These are phyloP conservation scores for Aspergillus bombycis DNA, from an alignment of 2,329 filamentous ascomycete genomes.

Conservation along the genomic window DNA sequence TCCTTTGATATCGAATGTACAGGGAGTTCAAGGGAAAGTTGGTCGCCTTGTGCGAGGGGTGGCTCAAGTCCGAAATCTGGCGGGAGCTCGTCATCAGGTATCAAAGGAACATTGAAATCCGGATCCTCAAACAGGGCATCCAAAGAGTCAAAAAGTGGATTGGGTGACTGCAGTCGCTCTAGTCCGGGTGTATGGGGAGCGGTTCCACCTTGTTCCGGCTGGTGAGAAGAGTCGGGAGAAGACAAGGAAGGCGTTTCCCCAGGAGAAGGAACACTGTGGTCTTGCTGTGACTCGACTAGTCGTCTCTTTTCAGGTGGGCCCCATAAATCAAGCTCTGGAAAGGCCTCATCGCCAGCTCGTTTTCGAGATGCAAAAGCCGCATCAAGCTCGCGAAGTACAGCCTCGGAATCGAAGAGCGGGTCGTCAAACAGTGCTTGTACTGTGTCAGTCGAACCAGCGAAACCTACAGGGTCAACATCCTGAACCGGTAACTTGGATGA, in stretches of 20 bases:
- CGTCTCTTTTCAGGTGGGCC: constrained; percentile 24
- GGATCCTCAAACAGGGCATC: constrained; percentile 25
- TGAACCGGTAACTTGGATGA: neutral
- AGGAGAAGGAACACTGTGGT: constrained; percentile 13
- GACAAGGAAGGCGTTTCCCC: constrained; percentile 25
- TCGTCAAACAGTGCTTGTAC: constrained; percentile 19
- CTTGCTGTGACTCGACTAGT: constrained; percentile 11
- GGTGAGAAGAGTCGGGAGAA: constrained; percentile 23
- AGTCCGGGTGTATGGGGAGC: constrained; percentile 21
- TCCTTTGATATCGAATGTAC: neutral
- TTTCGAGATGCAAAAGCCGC: constrained; percentile 24
- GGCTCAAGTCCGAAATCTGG: neutral
- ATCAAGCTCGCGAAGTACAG: constrained; percentile 23
- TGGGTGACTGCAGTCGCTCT: constrained; percentile 20
- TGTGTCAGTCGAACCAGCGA: neutral
- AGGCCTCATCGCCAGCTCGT: constrained; percentile 27
- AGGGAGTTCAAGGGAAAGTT: neutral
- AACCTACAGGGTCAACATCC: constrained; percentile 1
- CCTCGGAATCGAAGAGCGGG: constrained; percentile 24
- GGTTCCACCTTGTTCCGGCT: constrained; percentile 18
- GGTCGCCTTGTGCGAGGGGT: constrained; percentile 4
- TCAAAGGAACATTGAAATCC: constrained; percentile 13
- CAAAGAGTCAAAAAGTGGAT: constrained; percentile 25
- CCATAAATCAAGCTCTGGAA: constrained; percentile 18
- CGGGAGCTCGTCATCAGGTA: constrained; percentile 5